A percentile compares a stretch with the other conserved stretches of the same genome.
Evolutionary conservation across 225 moss, liverwort and hornwort genomes (phyloP).

Genomic region (Polytrichum formosum): DNA sequence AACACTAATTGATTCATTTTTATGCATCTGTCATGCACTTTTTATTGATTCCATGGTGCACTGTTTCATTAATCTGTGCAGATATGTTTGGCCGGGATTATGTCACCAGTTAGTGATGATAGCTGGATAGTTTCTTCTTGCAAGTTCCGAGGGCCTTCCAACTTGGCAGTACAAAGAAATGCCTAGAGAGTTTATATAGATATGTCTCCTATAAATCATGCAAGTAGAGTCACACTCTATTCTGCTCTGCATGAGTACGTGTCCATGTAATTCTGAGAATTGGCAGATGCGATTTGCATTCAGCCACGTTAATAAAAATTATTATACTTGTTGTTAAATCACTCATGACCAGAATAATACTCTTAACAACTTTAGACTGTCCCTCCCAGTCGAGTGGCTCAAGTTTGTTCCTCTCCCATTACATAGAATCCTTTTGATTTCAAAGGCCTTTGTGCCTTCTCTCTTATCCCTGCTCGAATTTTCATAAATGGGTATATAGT

Average conservation of each 20-base stretch:
- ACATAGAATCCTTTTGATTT: too few species aligned
- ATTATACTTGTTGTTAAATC: too few species aligned
- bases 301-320: background rate
- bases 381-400: background rate
- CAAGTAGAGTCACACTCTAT: too few species aligned
- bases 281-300: background rate
- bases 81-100: background rate
- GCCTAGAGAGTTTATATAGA: too few species aligned
- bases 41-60: background rate
- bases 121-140: background rate
- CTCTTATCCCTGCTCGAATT: background rate
- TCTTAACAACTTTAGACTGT: too few species aligned
- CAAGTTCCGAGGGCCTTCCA: too few species aligned
- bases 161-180: too few species aligned
- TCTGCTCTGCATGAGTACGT: background rate
- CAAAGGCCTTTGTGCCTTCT: too few species aligned
- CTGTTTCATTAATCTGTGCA: background rate
- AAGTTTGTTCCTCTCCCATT: background rate
- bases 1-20: too few species aligned
- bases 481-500: background rate
- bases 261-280: background rate
- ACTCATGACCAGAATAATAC: too few species aligned
- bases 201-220: too few species aligned
- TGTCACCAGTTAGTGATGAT: background rate
- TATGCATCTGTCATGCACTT: background rate